Conservation (phyloP, 2,329 filamentous ascomycete genomes). For the Aspergillus oerlinghausenensis region DNA sequence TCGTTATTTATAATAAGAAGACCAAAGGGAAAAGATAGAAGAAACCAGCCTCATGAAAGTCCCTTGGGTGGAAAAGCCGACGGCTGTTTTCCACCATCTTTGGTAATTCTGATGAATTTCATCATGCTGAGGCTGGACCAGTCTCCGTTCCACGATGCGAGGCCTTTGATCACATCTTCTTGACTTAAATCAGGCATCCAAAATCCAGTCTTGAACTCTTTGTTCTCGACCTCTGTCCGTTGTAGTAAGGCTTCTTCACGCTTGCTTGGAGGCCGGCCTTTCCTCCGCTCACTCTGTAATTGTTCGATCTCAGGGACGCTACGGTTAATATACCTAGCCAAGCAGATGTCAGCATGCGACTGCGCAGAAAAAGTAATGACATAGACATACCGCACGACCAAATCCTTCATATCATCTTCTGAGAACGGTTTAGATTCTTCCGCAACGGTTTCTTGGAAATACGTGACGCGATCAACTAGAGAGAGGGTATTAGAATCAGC, state of each 20-base stretch:
- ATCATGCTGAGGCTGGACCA: conserved; percentile 77
- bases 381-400: conserved; percentile 57
- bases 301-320: conserved; percentile 35
- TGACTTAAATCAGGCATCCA: conserved; percentile 71
- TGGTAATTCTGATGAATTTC: conserved; percentile 70
- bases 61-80: conserved; percentile 74
- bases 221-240: conserved; percentile 64
- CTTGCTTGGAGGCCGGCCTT: conserved; percentile 72
- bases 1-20: conserved; percentile 8
- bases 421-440: conserved; percentile 29
- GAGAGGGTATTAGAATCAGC: neutral
- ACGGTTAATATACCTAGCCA: conserved; percentile 33
- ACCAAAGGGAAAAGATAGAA: conserved; percentile 9
- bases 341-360: neutral
- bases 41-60: conserved; percentile 35
- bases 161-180: conserved; percentile 57
- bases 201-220: conserved; percentile 80
- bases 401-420: conserved; percentile 38
- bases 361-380: neutral
- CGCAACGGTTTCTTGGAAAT: conserved; percentile 63
- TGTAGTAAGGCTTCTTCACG: conserved; percentile 73
- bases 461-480: conserved; percentile 62
- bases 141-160: conserved; percentile 74
- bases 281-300: conserved; percentile 60
- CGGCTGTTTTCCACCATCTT: conserved; percentile 59